A percentile compares a stretch with the other conserved stretches of the same genome.
These are phyloP conservation scores for Galerina sulciceps DNA, from an alignment of 768 basidiomycete genomes.

Conservation along the genomic window DNA sequence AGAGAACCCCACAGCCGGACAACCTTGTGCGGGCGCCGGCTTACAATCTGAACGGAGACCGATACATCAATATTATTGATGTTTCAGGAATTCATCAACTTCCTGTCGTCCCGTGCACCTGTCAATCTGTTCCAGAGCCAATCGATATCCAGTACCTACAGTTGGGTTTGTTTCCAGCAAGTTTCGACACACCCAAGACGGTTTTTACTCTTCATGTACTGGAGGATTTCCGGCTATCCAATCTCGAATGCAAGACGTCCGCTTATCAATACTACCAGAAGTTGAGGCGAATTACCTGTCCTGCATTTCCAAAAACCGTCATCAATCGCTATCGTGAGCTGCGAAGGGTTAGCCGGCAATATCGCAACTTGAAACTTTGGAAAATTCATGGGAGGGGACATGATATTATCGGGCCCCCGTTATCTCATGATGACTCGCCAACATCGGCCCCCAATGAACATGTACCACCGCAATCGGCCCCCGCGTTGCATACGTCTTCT, in stretches of 20 bases:
- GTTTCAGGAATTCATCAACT: slow-evolving; percentile 20
- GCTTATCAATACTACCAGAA: slow-evolving; percentile 21
- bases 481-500: too few species aligned
- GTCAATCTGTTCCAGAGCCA: slow-evolving; percentile 1
- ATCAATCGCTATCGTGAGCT: slow-evolving; percentile 22
- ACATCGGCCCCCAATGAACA: background rate
- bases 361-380: slow-evolving; percentile 15
- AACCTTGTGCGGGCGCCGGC: too few species aligned
- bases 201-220: slow-evolving; percentile 20
- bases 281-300: slow-evolving; percentile 17
- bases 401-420: background rate
- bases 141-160: slow-evolving; percentile 11
- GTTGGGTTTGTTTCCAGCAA: slow-evolving; percentile 15
- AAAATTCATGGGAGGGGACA: slow-evolving; percentile 17
- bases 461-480: too few species aligned
- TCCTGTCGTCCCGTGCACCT: background rate
- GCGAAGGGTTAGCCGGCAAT: slow-evolving; percentile 11
- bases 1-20: background rate
- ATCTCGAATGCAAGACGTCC: slow-evolving; percentile 22
- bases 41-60: background rate
- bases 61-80: slow-evolving; percentile 10
- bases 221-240: slow-evolving; percentile 13
- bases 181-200: slow-evolving; percentile 9
- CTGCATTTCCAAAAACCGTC: slow-evolving; percentile 10
- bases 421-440: background rate